Evolutionary conservation across 2,329 filamentous ascomycete species (phyloP), one percentile per base, ranked within the genome.

Genomic region (Microdochium nivale): DNA sequence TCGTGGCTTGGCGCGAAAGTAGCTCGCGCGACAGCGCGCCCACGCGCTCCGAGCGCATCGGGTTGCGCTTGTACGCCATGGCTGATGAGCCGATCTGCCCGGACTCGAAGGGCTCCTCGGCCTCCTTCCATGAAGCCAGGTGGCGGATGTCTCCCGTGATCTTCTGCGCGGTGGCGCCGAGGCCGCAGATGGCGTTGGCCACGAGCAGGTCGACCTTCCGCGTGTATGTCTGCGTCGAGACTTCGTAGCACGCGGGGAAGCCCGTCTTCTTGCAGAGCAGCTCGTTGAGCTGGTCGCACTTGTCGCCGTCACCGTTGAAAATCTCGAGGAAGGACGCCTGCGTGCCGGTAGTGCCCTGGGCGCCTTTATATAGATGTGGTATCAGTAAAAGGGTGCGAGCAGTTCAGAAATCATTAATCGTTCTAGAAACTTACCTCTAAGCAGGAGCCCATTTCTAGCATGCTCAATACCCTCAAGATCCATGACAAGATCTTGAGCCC

Each of bases 151-250:
- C 87, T 47, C 78, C 77, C 48, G 81, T 80, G 54, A 95, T 91
- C 54, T 85, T 81, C 63, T 88, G 80, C 49, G 83, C 87, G 0
- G 88, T 89, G n/a, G 88, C 79, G 24, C 88, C 90, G 49, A 96
- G 83, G 1, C 83, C 88, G 30, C 80, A 77, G 32, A 96, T 74
- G n/a, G 87, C 88, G 63, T 94, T 91, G 60, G 84, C 79, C n/a
- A 96, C 76, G 52, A 85, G 77, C 40, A 88, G 75, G 65, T 96
- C 90, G 51, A 96, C 84, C 71, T 94, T 94, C 56, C 89, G 81
- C 3, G 86, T 84, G 70, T 73, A 73, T 4, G 73, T 75, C 64
- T 91, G 87, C 21, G 81, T 83, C 8, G 84, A 86, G 53, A 90
- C 55, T 46, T 64, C 69, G 56, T 79, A 80, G 60, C 67, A 71